These are phyloP conservation scores for Urtica urens DNA, from an alignment of 306 rosid species.

Conservation along the genomic window DNA sequence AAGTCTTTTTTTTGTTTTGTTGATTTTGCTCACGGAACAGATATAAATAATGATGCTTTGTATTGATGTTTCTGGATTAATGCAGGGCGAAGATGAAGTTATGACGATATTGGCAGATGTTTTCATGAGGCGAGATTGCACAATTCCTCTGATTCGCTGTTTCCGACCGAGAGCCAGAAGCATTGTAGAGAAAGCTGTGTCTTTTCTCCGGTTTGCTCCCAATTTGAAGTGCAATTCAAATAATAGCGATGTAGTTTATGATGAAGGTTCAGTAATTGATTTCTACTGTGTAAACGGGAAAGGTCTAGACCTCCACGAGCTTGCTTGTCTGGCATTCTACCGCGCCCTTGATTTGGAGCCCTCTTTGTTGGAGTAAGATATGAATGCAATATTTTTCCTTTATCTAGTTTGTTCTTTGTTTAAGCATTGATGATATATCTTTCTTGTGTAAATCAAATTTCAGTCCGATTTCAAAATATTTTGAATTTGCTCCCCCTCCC, in stretches of 20 bases:
- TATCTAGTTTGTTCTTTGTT: not conserved
- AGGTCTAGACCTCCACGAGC: conserved; percentile 84
- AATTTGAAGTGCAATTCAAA: conserved; percentile 43
- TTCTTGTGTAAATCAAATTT: conserved; percentile 5
- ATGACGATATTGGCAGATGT: conserved; percentile 41
- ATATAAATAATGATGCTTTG: too few relatives aligned
- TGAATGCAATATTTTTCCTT: not conserved
- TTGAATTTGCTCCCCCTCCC: conserved; percentile 71
- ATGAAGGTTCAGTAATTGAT: conserved; percentile 39
- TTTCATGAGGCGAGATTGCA: conserved; percentile 56
- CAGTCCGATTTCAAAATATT: conserved; percentile 66
- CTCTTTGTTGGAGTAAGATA: conserved; percentile 48
- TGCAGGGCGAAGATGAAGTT: conserved; percentile 65
- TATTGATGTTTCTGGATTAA: not conserved
- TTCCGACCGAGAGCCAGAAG: conserved; percentile 45
- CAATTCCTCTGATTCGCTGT: conserved; percentile 61
- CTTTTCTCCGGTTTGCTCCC: conserved; percentile 44
- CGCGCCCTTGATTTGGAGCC: conserved; percentile 64
- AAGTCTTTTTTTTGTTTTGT: not conserved
- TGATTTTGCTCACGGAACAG: not conserved
- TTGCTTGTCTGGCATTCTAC: conserved; percentile 69
- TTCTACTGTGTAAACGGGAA: conserved; percentile 33
- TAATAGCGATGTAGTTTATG: conserved; percentile 10
- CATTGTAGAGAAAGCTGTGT: conserved; percentile 45
- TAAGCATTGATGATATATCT: not conserved